Base-by-base conservation (phyloP, 805 yeast genomes). In the Yamadazyma endophytica region DNA sequence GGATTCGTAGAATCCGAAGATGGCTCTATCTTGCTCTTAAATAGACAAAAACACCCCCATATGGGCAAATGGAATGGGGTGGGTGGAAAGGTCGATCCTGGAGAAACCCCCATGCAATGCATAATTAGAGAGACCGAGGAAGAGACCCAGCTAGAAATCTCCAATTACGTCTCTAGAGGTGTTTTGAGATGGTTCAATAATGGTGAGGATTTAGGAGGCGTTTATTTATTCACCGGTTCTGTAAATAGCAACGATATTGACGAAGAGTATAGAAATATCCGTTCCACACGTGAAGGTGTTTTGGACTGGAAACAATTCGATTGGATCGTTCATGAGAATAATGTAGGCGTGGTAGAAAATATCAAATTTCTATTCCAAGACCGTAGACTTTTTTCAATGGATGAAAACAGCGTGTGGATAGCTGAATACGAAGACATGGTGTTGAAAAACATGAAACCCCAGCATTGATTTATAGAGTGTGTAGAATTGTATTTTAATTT, bases 41-140 rank as follows among this genome's bases (percentile, higher is more conserved):
- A 66, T 33, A 46, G 72, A 15, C 56, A 61, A 34, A 66, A 66
- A 34, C 46, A 55, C 8, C 72, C 72, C 1, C 64, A 69, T 67
- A 66, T 65, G 70, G 72, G 72, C 11, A 46, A 61, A 29, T 66
- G 71, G 71, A 65, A 66, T 41, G 72, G 71, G 9, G 69, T 66
- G 9, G 71, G 71, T 6, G 72, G 72, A 5, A 65, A 66, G 36
- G 37, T 65, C 12, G 63, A 62, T 20, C 32, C 40, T 1, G 43
- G 35, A 12, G 72, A 66, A 39, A 39, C 58, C 2, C 62, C 70
- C 1, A 35, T 49, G 21, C 56, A 56, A n/a, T 64, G 71, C 33
- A 65, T 66, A 13, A 52, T 58, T 5, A 36, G 72, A 28, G 72
- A 66, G 38, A 56, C 70, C 0, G 17, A 38, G 14, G 71, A 66